Evolutionary conservation across 1,139 yeast genomes (phyloP).

Genomic region (Blastobotrys persicus): DNA sequence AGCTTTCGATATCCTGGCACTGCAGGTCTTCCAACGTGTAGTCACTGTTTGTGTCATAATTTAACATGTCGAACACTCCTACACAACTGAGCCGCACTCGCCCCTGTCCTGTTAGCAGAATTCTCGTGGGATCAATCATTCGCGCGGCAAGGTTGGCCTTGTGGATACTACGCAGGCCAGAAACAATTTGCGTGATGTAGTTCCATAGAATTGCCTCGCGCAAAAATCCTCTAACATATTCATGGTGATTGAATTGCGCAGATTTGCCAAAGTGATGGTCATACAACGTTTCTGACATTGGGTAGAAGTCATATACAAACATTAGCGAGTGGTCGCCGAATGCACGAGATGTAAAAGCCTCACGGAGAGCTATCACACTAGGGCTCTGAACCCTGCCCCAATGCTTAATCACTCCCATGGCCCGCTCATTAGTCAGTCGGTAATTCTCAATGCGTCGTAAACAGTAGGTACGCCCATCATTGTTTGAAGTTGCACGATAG

Average conservation of each 20-base stretch:
- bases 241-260: conserved; percentile 17
- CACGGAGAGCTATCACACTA: conserved; percentile 65
- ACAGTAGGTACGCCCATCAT: conserved; percentile 75
- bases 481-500: conserved; percentile 76
- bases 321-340: conserved; percentile 69
- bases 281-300: conserved; percentile 56
- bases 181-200: conserved; percentile 68
- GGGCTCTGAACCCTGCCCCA: conserved; percentile 54
- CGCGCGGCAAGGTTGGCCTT: conserved; percentile 61
- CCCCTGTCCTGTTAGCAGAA: conserved; percentile 68
- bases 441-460: conserved; percentile 71
- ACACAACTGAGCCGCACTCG: conserved; percentile 69
- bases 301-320: conserved; percentile 66
- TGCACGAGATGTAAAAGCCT: conserved; percentile 84
- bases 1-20: conserved; percentile 50
- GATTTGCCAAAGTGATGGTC: conserved; percentile 48
- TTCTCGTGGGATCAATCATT: conserved; percentile 60
- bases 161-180: conserved; percentile 66
- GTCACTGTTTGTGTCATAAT: conserved; percentile 37
- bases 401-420: conserved; percentile 47
- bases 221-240: conserved; percentile 35
- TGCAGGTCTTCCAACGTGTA: conserved; percentile 42
- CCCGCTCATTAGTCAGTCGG: conserved; percentile 57
- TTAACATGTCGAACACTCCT: conserved; percentile 69
- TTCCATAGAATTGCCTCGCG: conserved; percentile 55